Evolutionary conservation across 2,329 filamentous ascomycete genomes (phyloP).

Genomic region (Bipolaris bicolor): DNA sequence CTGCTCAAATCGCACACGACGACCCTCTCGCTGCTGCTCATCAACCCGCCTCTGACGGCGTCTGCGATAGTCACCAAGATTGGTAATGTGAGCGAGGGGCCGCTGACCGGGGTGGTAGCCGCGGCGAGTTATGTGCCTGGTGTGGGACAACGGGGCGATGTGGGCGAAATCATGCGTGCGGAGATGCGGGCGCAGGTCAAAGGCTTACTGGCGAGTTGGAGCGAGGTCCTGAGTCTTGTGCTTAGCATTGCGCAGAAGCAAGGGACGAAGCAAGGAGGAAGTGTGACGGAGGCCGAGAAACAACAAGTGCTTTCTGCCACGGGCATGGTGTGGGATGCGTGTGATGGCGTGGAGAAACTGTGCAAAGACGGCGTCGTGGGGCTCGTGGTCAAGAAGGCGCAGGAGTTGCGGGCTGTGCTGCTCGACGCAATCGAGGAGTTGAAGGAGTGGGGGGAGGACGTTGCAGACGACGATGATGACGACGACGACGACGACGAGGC

Average conservation of each 20-base stretch:
- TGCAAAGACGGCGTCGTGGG: constrained; percentile 71
- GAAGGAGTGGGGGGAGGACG: constrained; percentile 84
- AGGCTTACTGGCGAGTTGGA: constrained; percentile 68
- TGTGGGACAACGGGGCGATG: constrained; percentile 22
- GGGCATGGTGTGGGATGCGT: constrained; percentile 82
- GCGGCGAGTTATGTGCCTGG: constrained; percentile 48
- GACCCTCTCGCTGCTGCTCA: constrained; percentile 83
- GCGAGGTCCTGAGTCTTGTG: constrained; percentile 65
- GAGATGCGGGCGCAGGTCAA: constrained; percentile 71
- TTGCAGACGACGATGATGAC: constrained; percentile 62
- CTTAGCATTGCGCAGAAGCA: constrained; percentile 61
- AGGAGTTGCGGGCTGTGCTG: constrained; percentile 75
- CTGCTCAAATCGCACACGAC: constrained; percentile 83
- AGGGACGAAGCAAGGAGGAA: constrained; percentile 24
- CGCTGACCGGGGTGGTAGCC: constrained; percentile 75
- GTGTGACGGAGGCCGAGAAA: constrained; percentile 31
- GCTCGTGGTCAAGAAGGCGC: constrained; percentile 72
- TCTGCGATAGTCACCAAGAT: constrained; percentile 75
- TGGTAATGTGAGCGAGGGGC: constrained; percentile 71
- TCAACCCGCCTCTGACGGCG: constrained; percentile 85
- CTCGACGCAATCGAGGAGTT: constrained; percentile 85
- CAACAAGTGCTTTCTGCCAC: constrained; percentile 66
- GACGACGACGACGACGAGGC: constrained; percentile 32
- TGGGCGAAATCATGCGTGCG: constrained; percentile 60
- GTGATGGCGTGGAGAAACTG: constrained; percentile 72